Evolutionary conservation across 2,329 filamentous ascomycete genomes (phyloP).

Genomic region (Madurella mycetomatis): DNA sequence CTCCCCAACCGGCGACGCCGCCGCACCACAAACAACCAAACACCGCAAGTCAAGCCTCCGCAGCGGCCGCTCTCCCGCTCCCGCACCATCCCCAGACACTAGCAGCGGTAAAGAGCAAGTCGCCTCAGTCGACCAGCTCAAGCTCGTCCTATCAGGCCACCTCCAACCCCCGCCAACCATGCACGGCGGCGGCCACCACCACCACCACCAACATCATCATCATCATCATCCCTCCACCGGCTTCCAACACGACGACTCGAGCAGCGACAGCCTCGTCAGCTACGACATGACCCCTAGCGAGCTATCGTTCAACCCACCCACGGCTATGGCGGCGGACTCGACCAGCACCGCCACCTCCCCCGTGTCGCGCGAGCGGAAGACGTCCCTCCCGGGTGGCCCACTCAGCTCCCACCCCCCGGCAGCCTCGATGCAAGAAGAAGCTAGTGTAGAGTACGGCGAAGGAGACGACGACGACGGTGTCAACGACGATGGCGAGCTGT

Average conservation of each 20-base stretch:
- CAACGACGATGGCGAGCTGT: constrained; percentile 24
- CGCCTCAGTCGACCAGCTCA: constrained; percentile 60
- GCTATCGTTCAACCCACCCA: constrained; percentile 52
- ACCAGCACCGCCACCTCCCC: neutral
- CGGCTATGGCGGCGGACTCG: constrained; percentile 14
- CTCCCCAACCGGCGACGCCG: constrained; percentile 31
- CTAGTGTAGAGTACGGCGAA: constrained; percentile 17
- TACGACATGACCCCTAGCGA: constrained; percentile 66
- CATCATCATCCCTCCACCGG: constrained; percentile 24
- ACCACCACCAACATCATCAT: neutral
- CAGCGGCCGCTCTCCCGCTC: constrained; percentile 45
- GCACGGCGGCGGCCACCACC: constrained; percentile 31
- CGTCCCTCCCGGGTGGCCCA: constrained; percentile 32
- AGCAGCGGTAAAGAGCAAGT: constrained; percentile 37
- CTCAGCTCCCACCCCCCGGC: constrained; percentile 39
- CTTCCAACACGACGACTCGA: constrained; percentile 45
- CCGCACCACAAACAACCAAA: constrained; percentile 35
- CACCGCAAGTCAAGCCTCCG: constrained; percentile 52
- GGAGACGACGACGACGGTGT: constrained; percentile 31
- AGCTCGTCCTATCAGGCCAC: constrained; percentile 55
- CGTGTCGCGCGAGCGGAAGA: constrained; percentile 26
- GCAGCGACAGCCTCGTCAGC: constrained; percentile 66
- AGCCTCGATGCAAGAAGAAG: neutral
- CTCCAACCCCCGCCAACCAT: constrained; percentile 36
- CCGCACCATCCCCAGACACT: constrained; percentile 25